Conservation (phyloP, 371 early-diverging fungal species). For the Smittium mucronatum region DNA sequence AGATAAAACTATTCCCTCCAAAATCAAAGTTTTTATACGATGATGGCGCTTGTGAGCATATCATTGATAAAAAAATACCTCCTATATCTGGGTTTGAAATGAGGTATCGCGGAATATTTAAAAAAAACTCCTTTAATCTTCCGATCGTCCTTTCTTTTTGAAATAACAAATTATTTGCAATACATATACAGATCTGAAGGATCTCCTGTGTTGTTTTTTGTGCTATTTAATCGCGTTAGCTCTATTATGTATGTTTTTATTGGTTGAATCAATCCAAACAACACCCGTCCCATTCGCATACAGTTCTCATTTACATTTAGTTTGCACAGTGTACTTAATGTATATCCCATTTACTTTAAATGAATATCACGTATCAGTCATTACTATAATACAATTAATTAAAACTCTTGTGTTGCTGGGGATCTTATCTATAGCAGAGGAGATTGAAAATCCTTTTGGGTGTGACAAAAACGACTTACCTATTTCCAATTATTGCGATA, state of each 20-base stretch:
- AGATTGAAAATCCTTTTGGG: constrained; percentile 66
- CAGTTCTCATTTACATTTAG: constrained; percentile 59
- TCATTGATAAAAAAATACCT: background rate
- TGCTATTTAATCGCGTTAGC: background rate
- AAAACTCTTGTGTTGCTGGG: constrained; percentile 58
- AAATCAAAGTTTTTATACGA: background rate
- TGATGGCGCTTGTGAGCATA: background rate
- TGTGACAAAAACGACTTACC: constrained; percentile 47
- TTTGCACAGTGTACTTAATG: constrained; percentile 50
- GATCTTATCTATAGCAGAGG: constrained; percentile 51
- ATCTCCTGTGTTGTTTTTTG: background rate
- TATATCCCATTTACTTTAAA: constrained; percentile 55
- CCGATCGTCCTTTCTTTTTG: background rate
- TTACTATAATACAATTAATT: constrained; percentile 42
- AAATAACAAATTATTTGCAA: background rate
- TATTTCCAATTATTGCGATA: constrained; percentile 25
- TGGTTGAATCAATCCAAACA: constrained; percentile 53
- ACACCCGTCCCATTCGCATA: constrained; percentile 78
- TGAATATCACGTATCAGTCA: constrained; percentile 21
- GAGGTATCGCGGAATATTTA: background rate
- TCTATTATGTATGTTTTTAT: constrained; percentile 18
- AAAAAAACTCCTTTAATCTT: background rate
- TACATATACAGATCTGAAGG: background rate
- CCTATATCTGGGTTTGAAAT: background rate
- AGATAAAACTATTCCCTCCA: background rate